Base-by-base conservation (phyloP, 2,329 filamentous ascomycete genomes). In the Pseudogymnoascus sp. region DNA sequence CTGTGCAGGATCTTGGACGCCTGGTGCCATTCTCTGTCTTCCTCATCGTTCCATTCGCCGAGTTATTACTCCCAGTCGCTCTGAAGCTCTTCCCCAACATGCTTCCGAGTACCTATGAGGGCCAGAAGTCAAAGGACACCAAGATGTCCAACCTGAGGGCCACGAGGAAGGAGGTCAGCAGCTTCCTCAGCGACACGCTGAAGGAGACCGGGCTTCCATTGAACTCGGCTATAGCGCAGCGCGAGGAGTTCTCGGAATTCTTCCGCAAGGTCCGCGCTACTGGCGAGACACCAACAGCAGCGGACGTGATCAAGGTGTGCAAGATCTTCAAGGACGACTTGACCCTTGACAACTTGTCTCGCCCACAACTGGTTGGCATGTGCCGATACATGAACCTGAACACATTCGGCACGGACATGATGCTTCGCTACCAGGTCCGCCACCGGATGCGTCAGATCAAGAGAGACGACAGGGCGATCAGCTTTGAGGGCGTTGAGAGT, bases 401-500 rank as follows among this genome's bases (percentile, higher is more conserved):
- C 79, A 93, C 92, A 0, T 97, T 97, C 71, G 95, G 95, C 68
- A 97, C 95, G 21, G 95, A 99, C 77, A 91, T 92, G 76, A 96
- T 99, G 89, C 87, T 99, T 61, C 90, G 95, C 63, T 99, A 99
- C 79, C 92, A 96, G 75, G 86, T 99, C 71, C 91, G 95, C 64
- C 93, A 97, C 78, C 90, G 93, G 67, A 99, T 99, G 95, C 87
- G 93, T 71, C 95, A 99, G 78, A 97, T 97, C 82, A 99, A 99
- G 86, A 88, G 93, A 67, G 95, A 99, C 73, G 95, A 99, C 78
- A 88, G 87, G 68, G 92, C 93, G 67, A 99, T 99, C 74, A 89
- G 86, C 74, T 96, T 88, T 73, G 95, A 99, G 77, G 93, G 95
- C 35, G 88, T 99, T 31, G 92, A 96, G 65, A 93, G 89, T 62